phyloP scores from a whole-genome alignment of 2,329 filamentous ascomycete species.

The Lachnellula occidentalis region DNA sequence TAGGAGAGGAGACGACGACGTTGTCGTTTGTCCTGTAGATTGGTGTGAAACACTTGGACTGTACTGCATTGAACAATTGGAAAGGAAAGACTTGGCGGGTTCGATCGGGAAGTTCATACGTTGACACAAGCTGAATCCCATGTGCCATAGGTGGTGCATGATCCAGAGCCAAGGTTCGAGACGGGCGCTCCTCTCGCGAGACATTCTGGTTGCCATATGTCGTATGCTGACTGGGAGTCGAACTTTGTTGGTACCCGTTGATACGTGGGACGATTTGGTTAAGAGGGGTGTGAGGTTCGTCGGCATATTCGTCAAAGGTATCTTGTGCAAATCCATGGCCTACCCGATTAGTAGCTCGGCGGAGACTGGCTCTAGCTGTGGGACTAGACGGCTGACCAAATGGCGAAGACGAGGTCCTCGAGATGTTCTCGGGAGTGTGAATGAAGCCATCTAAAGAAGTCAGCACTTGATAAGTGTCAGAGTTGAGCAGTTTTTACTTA shows the following conservation, averaged over 20 bases:
- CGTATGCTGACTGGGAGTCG: neutral
- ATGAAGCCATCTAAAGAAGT: conserved; percentile 18
- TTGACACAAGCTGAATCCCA: conserved; percentile 55
- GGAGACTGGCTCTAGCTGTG: conserved; percentile 22
- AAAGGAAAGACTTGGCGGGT: conserved; percentile 68
- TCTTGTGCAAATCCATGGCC: neutral
- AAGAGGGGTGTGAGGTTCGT: conserved; percentile 10
- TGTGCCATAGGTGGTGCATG: conserved; percentile 29
- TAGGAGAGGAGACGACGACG: conserved; percentile 74
- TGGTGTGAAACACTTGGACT: conserved; percentile 69
- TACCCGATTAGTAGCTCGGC: conserved; percentile 15
- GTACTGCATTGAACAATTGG: conserved; percentile 72
- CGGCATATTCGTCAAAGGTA: neutral
- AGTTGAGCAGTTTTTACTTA: conserved; percentile 18
- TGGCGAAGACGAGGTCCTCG: conserved; percentile 19
- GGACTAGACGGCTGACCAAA: conserved; percentile 24
- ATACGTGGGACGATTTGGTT: conserved; percentile 1
- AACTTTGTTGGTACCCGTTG: neutral
- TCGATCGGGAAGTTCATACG: conserved; percentile 59
- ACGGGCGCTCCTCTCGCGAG: neutral
- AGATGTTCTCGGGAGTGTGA: conserved; percentile 12
- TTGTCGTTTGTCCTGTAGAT: conserved; percentile 68
- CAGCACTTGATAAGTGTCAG: conserved; percentile 8
- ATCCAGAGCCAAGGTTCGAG: conserved; percentile 14
- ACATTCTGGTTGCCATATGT: neutral